Base-by-base conservation (phyloP, 2,329 filamentous ascomycete genomes). In the Teratosphaeria gauchensis region DNA sequence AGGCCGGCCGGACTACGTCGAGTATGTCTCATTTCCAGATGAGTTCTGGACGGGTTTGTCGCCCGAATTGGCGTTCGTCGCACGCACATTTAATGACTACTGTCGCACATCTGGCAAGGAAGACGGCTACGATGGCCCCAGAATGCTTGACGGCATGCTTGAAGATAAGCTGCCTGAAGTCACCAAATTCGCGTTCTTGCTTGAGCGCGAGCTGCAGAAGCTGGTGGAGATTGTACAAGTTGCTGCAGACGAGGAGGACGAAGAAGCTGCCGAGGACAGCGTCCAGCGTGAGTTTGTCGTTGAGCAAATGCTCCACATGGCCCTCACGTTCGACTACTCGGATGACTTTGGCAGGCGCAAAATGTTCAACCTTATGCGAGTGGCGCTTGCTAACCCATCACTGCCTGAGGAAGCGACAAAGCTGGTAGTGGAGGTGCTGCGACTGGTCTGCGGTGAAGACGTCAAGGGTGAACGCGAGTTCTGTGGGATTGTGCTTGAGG, bases 111-210 rank as follows among this genome's bases (percentile, higher is more conserved):
- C 90, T 59, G 84, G 84, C 21, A 61, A 63, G 24, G 63, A 67
- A 33, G 67, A 67, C n/a, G 65, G 65, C 9, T 65, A 70, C 42
- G 64, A 63, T 19, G 85, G 90, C 61, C 84, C 85, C 28, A 90
- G 88, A 65, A 87, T 88, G 64, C 85, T 91, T 65, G 81, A 82
- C 11, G 78, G 94, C 53, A 78, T 95, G 56, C 78, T 92, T 1
- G 94, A 97, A 66, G 91, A 96, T 70, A 97, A 96, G 74, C 84
- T 99, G 70, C 94, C 94, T 0, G 92, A 96, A 73, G 91, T 97
- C 54, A 96, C 90, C 1, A 90, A 89, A 66, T 83, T 99, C 30
- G 92, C 90, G 3, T 94, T 90, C 71, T 89, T 90, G 70, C 79
- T 99, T 1, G 86, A 95, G 67, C 85, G 87, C 53, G 92, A 96